Percentiles rank a stretch among this genome's conserved stretches.
Conservation (phyloP, 2,329 filamentous ascomycete species). For the Aspergillus aculeatus region DNA sequence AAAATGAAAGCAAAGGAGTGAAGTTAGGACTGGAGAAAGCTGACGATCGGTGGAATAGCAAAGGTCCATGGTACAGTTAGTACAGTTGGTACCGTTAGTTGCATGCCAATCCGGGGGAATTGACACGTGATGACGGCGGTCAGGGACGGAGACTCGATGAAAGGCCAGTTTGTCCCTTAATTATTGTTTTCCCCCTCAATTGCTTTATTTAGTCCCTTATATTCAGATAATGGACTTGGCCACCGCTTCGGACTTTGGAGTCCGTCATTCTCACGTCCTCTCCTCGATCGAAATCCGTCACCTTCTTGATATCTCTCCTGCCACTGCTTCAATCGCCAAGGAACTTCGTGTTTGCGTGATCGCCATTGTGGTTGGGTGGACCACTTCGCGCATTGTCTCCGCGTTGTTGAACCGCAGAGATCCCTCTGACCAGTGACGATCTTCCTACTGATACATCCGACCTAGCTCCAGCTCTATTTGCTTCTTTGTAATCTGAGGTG, state of each 20-base stretch:
- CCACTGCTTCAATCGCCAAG: constrained; percentile 49
- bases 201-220: not conserved
- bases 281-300: constrained; percentile 50
- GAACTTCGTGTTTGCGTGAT: constrained; percentile 54
- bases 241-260: constrained; percentile 37
- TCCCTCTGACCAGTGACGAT: constrained; percentile 19
- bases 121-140: constrained; percentile 17
- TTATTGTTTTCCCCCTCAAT: not conserved
- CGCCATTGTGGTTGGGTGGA: constrained; percentile 50
- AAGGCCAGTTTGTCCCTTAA: constrained; percentile 22
- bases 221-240: constrained; percentile 34
- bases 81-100: no score
- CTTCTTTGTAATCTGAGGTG: not conserved
- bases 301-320: constrained; percentile 52
- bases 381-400: constrained; percentile 39
- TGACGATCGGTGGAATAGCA: not conserved
- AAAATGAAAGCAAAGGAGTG: constrained; percentile 1
- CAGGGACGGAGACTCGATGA: constrained; percentile 1
- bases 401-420: constrained; percentile 28
- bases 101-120: constrained; percentile 14
- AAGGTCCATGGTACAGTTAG: constrained; percentile 1
- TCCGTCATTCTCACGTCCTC: constrained; percentile 48
- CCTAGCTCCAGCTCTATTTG: not conserved
- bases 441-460: constrained; percentile 5
- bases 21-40: not conserved